phyloP scores from a whole-genome alignment of 345 rosid genomes.

The Trapa bicornis region DNA sequence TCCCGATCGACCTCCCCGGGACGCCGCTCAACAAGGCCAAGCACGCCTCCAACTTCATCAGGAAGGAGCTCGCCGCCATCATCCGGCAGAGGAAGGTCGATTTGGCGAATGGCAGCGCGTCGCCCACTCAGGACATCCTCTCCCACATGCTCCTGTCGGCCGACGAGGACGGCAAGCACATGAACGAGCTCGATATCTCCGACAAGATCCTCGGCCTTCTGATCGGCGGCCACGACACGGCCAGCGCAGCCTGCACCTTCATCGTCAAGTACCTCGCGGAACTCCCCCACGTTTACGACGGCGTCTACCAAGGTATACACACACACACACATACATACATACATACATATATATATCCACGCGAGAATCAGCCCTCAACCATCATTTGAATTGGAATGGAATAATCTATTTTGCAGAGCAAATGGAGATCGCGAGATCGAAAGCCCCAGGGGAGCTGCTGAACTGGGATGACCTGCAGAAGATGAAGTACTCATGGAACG shows the following conservation, averaged over 20 bases:
- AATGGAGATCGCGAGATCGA: slow-evolving; percentile 22
- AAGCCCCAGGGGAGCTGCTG: slow-evolving; percentile 17
- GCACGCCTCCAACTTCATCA: slow-evolving; percentile 19
- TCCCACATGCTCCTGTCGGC: slow-evolving; percentile 18
- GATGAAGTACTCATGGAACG: slow-evolving; percentile 32
- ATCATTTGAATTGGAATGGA: not conserved
- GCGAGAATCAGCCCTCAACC: no score
- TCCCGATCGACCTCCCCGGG: slow-evolving; percentile 24
- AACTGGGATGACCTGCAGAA: slow-evolving; percentile 27
- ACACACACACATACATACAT: no score
- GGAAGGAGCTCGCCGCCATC: slow-evolving; percentile 20
- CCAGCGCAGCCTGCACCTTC: slow-evolving; percentile 28
- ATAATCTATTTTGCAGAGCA: slow-evolving; percentile 12
- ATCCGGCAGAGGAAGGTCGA: slow-evolving; percentile 23
- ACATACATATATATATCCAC: no score
- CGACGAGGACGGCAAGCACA: slow-evolving; percentile 22
- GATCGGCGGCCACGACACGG: slow-evolving; percentile 32
- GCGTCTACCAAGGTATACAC: slow-evolving; percentile 18
- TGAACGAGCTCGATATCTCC: slow-evolving; percentile 23
- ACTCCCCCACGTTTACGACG: slow-evolving; percentile 20
- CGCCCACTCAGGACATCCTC: slow-evolving; percentile 18
- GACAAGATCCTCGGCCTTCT: slow-evolving; percentile 26
- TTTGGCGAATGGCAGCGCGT: slow-evolving; percentile 11
- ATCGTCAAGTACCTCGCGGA: slow-evolving; percentile 24
- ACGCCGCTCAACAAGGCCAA: slow-evolving; percentile 20